A percentile compares a stretch with the other conserved stretches of the same genome.
Evolutionary conservation across 2,329 filamentous ascomycete species (phyloP).

Genomic region (Botrytis aclada): DNA sequence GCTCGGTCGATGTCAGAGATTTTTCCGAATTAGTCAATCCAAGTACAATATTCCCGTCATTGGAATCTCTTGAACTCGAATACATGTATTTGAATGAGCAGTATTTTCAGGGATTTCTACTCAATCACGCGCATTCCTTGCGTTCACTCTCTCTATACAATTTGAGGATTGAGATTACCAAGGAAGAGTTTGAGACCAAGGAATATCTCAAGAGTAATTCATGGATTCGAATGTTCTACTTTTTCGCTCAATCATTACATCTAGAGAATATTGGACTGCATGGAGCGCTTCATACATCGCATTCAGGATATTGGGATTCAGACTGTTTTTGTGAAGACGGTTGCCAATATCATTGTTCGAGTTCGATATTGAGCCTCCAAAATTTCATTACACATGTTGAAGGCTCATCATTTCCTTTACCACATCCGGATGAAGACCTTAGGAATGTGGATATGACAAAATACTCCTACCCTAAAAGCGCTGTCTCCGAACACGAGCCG

Average conservation of each 20-base stretch:
- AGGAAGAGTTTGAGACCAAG: background rate
- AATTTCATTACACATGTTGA: background rate
- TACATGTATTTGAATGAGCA: background rate
- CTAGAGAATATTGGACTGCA: background rate
- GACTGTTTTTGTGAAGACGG: too few species aligned
- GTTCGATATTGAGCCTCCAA: background rate
- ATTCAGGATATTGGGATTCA: background rate
- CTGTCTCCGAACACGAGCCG: too few species aligned
- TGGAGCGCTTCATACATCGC: background rate
- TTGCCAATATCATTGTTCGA: too few species aligned
- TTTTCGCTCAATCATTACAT: background rate
- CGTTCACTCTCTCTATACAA: background rate
- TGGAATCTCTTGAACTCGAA: background rate
- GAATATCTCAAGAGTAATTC: background rate
- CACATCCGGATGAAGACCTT: background rate
- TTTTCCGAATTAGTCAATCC: background rate
- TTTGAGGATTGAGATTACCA: background rate
- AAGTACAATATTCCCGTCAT: background rate
- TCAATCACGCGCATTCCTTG: background rate
- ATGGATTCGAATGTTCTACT: constrained; percentile 7
- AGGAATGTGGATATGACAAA: background rate
- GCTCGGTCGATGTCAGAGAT: background rate
- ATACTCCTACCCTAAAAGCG: too few species aligned
- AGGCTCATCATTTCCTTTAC: background rate
- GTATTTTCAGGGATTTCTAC: background rate